Evolutionary conservation across 768 basidiomycete species (phyloP).

Genomic region (Mrakia gelida): DNA sequence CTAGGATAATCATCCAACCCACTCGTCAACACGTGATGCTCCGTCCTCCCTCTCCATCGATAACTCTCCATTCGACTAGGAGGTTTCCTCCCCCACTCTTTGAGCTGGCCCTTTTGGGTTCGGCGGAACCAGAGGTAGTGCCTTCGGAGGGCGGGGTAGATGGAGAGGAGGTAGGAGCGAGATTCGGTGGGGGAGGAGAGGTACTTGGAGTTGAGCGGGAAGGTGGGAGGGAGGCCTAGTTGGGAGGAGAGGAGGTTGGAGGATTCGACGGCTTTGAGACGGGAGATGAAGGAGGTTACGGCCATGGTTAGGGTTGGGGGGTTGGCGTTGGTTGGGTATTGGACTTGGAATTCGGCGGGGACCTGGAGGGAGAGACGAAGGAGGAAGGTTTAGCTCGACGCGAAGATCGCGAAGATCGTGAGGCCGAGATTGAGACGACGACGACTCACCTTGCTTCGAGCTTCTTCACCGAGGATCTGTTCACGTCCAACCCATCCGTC

Average conservation of each 20-base stretch:
- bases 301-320: constrained; percentile 94
- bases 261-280: constrained; percentile 51
- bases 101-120: constrained; percentile 89
- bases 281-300: constrained; percentile 79
- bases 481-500: constrained; percentile 95
- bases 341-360: constrained; percentile 81
- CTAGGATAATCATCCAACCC: constrained; percentile 97
- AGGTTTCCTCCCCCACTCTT: constrained; percentile 66
- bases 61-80: constrained; percentile 79
- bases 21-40: constrained; percentile 71
- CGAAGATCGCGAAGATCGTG: neutral
- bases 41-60: constrained; percentile 86
- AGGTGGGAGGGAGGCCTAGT: constrained; percentile 48
- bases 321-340: constrained; percentile 90
- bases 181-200: constrained; percentile 61
- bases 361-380: constrained; percentile 52
- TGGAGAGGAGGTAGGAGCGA: constrained; percentile 64
- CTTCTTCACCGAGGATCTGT: constrained; percentile 94
- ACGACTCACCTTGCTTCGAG: constrained; percentile 70
- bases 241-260: constrained; percentile 58
- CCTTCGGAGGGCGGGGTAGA: constrained; percentile 76
- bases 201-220: constrained; percentile 39
- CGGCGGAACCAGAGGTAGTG: constrained; percentile 96
- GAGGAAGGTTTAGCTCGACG: neutral
- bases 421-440: neutral